phyloP scores from a whole-genome alignment of 2,329 filamentous ascomycete species.

The Aspergillus pseudoviridinutans region DNA sequence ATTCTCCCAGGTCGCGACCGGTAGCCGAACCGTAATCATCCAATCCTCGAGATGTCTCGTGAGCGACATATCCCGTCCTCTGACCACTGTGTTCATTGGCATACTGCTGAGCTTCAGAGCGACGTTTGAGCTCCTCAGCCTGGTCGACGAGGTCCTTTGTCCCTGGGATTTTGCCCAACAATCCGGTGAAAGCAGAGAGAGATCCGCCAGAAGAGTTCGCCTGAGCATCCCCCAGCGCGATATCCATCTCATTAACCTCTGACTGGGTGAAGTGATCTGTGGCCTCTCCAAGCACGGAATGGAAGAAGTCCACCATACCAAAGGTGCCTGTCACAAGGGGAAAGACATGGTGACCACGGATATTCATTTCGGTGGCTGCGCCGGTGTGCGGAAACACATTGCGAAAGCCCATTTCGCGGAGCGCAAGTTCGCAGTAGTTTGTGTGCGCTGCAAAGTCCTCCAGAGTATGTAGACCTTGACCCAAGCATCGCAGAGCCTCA shows the following conservation, averaged over 20 bases:
- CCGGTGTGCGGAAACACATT: conserved; percentile 74
- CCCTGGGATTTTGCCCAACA: conserved; percentile 73
- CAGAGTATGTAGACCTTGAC: conserved; percentile 71
- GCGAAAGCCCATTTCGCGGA: conserved; percentile 66
- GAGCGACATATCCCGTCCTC: conserved; percentile 24
- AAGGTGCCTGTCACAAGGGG: conserved; percentile 71
- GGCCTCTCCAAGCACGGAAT: conserved; percentile 72
- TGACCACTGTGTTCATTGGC: conserved; percentile 46
- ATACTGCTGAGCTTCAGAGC: conserved; percentile 61
- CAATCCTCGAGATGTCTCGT: conserved; percentile 19
- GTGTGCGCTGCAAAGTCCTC: conserved; percentile 78
- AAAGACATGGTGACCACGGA: conserved; percentile 64
- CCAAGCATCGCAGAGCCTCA: conserved; percentile 72
- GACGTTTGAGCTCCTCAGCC: conserved; percentile 59
- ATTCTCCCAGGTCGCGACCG: conserved; percentile 7
- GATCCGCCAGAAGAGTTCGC: conserved; percentile 42
- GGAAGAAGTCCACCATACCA: conserved; percentile 78
- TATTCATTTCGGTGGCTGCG: conserved; percentile 59
- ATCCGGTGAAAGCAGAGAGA: conserved; percentile 62
- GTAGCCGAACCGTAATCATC: conserved; percentile 16
- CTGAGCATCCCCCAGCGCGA: conserved; percentile 67
- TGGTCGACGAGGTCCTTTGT: conserved; percentile 64
- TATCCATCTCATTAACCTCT: conserved; percentile 75
- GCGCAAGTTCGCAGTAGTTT: conserved; percentile 75
- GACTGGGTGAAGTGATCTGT: conserved; percentile 82